Percentiles rank a stretch among this genome's conserved stretches.
phyloP scores from a whole-genome alignment of 148 eudicot species.

The Chenopodium album region DNA sequence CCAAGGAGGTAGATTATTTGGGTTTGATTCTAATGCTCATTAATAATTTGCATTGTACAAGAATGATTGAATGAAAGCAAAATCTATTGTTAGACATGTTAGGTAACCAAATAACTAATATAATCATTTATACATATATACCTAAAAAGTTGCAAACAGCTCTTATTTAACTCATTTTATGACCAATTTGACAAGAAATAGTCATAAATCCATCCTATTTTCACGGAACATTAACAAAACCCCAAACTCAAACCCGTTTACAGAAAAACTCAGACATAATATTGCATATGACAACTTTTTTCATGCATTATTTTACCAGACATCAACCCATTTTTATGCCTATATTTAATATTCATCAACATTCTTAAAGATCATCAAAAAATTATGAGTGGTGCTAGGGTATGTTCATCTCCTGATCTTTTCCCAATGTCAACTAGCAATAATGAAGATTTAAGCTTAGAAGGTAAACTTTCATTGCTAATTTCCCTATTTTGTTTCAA shows the following conservation, averaged over 20 bases:
- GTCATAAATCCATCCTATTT: slow-evolving; percentile 15
- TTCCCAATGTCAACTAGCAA: slow-evolving; percentile 26
- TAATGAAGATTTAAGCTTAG: slow-evolving; percentile 55
- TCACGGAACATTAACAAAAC: slow-evolving; percentile 16
- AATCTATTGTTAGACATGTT: slow-evolving; percentile 5
- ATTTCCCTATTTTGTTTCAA: neutral
- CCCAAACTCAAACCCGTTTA: neutral
- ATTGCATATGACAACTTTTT: slow-evolving; percentile 2
- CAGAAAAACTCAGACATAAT: neutral
- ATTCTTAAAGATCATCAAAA: neutral
- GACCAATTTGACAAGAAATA: slow-evolving; percentile 10
- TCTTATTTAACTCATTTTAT: neutral
- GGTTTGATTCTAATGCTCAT: neutral
- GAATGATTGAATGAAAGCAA: too few relatives aligned
- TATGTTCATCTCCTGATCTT: slow-evolving; percentile 55
- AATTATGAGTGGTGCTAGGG: slow-evolving; percentile 49
- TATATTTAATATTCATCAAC: neutral
- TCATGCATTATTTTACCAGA: slow-evolving; percentile 12
- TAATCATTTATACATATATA: neutral
- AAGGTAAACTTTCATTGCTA: slow-evolving; percentile 43
- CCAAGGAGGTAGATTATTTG: neutral
- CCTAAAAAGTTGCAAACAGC: neutral
- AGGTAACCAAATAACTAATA: neutral
- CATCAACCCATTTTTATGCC: neutral
- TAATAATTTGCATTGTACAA: neutral